Conservation (phyloP, 2,329 filamentous ascomycete species). For the Plenodomus biglobosus region DNA sequence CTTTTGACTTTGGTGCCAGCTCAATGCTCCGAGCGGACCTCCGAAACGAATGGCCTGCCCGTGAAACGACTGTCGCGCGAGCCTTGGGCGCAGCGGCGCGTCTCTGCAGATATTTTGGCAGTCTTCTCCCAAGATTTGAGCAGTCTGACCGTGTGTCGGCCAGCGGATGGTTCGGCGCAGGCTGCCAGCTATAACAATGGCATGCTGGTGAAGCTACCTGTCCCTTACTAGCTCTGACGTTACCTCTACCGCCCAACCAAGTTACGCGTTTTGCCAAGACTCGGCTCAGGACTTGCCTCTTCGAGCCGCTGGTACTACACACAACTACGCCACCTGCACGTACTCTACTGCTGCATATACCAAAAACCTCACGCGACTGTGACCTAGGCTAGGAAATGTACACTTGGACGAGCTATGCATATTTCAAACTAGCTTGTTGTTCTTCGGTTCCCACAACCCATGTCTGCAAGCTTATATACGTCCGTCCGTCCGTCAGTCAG, state of each 20-base stretch:
- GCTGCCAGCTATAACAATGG: conserved; percentile 18
- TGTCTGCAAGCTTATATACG: conserved; percentile 36
- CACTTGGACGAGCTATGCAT: not conserved
- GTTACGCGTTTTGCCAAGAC: conserved; percentile 27
- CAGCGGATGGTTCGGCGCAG: not conserved
- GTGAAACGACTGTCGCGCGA: conserved; percentile 3
- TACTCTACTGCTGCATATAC: too few relatives aligned
- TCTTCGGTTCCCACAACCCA: conserved; percentile 1
- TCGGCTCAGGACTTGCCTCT: conserved; percentile 5
- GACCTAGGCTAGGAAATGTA: too few relatives aligned
- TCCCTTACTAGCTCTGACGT: conserved; percentile 23
- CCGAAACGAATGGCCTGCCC: conserved; percentile 13
- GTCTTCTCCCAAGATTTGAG: conserved; percentile 1
- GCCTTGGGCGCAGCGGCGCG: too few relatives aligned
- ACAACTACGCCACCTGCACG: not conserved
- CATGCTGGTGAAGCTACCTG: conserved; percentile 29
- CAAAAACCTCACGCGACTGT: too few relatives aligned
- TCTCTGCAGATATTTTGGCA: too few relatives aligned
- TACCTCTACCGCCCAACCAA: conserved; percentile 14
- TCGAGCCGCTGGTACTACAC: conserved; percentile 7
- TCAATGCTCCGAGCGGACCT: conserved; percentile 12
- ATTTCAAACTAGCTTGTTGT: not conserved
- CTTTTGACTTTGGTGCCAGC: too few relatives aligned
- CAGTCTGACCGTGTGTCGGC: conserved; percentile 3
- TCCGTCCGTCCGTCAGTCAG: too few relatives aligned